Conservation (phyloP, 768 basidiomycete genomes). For the Tylopilus sp. region DNA sequence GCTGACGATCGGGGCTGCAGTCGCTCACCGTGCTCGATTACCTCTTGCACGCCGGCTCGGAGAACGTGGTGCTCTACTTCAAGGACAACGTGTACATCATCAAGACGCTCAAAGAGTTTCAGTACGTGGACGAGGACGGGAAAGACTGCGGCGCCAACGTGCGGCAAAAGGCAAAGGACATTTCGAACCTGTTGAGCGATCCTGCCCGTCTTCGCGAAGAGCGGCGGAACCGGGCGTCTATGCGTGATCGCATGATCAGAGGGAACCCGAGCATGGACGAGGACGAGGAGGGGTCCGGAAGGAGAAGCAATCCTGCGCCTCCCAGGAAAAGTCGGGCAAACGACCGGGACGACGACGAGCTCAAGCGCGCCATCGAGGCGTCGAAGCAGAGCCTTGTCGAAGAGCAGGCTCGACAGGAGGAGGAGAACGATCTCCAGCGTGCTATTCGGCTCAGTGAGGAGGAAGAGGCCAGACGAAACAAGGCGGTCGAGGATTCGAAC, state of each 20-base stretch:
- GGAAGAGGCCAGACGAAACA: slow-evolving; percentile 77
- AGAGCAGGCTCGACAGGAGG: slow-evolving; percentile 59
- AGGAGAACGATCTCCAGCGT: slow-evolving; percentile 79
- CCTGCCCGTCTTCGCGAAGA: slow-evolving; percentile 82
- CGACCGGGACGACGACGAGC: slow-evolving; percentile 77
- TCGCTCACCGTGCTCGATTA: slow-evolving; percentile 95
- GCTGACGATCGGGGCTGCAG: slow-evolving; percentile 34
- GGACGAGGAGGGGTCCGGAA: slow-evolving; percentile 23
- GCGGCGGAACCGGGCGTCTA: slow-evolving; percentile 75
- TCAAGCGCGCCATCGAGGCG: slow-evolving; percentile 84
- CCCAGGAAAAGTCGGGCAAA: slow-evolving; percentile 14
- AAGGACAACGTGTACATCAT: slow-evolving; percentile 95
- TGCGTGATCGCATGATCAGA: slow-evolving; percentile 93
- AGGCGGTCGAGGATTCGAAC: slow-evolving; percentile 71
- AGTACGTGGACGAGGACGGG: slow-evolving; percentile 90
- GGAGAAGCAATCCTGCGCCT: slow-evolving; percentile 13
- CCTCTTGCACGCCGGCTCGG: slow-evolving; percentile 91
- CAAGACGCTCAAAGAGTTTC: slow-evolving; percentile 99
- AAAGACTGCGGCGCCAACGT: slow-evolving; percentile 99
- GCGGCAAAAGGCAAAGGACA: slow-evolving; percentile 96
- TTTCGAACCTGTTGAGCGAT: slow-evolving; percentile 89
- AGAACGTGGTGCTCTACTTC: slow-evolving; percentile 99
- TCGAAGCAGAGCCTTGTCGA: slow-evolving; percentile 71
- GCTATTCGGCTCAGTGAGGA: slow-evolving; percentile 87
- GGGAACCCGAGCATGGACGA: slow-evolving; percentile 43